Evolutionary conservation across 2,329 filamentous ascomycete genomes (phyloP).

Genomic region (Aspergillus neotritici): DNA sequence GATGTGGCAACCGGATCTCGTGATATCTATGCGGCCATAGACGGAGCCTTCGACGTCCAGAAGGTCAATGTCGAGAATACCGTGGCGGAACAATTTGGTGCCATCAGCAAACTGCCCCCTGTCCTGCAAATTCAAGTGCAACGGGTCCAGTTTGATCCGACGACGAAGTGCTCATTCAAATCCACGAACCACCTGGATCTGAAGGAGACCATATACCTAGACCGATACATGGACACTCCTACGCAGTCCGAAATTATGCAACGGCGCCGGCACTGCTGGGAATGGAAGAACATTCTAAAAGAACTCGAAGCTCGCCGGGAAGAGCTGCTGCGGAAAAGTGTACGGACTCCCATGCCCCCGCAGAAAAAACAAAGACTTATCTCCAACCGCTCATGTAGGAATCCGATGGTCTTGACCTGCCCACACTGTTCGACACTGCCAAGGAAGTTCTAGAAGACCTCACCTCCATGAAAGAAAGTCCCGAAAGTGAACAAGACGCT

Average conservation of each 20-base stretch:
- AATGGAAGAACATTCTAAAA: conserved; percentile 60
- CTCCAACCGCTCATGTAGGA: conserved; percentile 10
- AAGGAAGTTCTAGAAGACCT: conserved; percentile 43
- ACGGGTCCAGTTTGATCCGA: conserved; percentile 66
- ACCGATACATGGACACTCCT: conserved; percentile 70
- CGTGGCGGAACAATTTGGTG: conserved; percentile 59
- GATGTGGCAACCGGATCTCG: conserved; percentile 53
- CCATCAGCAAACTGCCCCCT: conserved; percentile 71
- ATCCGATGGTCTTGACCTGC: conserved; percentile 24
- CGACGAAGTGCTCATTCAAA: conserved; percentile 58
- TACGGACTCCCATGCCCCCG: conserved; percentile 10
- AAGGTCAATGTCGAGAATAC: conserved; percentile 62
- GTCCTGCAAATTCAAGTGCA: conserved; percentile 87
- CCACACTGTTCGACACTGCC: conserved; percentile 28
- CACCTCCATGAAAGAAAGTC: conserved; percentile 31
- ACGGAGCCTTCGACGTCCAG: conserved; percentile 77
- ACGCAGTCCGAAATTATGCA: conserved; percentile 55
- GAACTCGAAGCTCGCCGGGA: conserved; percentile 47
- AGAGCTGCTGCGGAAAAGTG: conserved; percentile 37
- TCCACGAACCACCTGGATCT: conserved; percentile 72
- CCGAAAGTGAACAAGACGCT: conserved; percentile 29
- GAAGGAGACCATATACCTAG: conserved; percentile 76
- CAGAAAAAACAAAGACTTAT: conserved; percentile 13
- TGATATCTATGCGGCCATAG: conserved; percentile 77
- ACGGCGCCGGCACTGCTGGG: conserved; percentile 67